phyloP scores from a whole-genome alignment of 179 eudicot genomes.

The Vitellaria paradoxa region DNA sequence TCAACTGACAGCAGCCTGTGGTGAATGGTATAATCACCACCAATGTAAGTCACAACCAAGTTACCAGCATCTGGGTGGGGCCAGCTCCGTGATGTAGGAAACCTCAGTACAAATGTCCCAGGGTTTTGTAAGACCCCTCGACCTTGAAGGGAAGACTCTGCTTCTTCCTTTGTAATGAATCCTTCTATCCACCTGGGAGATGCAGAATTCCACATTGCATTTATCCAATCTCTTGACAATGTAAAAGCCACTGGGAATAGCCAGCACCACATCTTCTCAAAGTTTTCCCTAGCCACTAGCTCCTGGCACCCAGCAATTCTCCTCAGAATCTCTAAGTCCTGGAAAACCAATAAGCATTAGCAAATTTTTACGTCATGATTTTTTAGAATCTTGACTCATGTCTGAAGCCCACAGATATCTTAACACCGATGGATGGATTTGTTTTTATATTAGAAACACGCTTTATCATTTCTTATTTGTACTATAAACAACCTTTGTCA shows the following conservation, averaged over 20 bases:
- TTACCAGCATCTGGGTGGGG: constrained; percentile 99
- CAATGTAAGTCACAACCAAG: constrained; percentile 77
- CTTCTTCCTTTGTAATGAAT: constrained; percentile 88
- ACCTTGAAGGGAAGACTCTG: constrained; percentile 63
- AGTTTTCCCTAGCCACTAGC: constrained; percentile 56
- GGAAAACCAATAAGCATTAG: constrained; percentile 7
- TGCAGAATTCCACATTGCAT: constrained; percentile 57
- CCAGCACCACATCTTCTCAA: constrained; percentile 92
- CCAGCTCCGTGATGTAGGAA: constrained; percentile 95
- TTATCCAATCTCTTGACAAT: constrained; percentile 57
- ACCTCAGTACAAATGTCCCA: constrained; percentile 86
- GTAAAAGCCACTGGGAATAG: constrained; percentile 81
- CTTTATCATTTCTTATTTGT: too few species aligned
- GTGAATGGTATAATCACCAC: constrained; percentile 65
- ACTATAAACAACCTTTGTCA: too few species aligned
- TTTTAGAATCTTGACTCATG: not conserved
- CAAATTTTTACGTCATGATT: not conserved
- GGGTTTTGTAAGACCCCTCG: constrained; percentile 59
- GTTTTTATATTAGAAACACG: too few species aligned
- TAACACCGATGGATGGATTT: too few species aligned
- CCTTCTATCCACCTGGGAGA: constrained; percentile 87
- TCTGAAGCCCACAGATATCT: too few species aligned
- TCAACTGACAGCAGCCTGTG: constrained; percentile 76
- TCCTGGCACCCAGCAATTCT: constrained; percentile 63
- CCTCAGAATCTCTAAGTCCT: constrained; percentile 83